These are phyloP conservation scores for Globisporangium mamillatum DNA, from an alignment of 352 stramenopile species.

Conservation along the genomic window DNA sequence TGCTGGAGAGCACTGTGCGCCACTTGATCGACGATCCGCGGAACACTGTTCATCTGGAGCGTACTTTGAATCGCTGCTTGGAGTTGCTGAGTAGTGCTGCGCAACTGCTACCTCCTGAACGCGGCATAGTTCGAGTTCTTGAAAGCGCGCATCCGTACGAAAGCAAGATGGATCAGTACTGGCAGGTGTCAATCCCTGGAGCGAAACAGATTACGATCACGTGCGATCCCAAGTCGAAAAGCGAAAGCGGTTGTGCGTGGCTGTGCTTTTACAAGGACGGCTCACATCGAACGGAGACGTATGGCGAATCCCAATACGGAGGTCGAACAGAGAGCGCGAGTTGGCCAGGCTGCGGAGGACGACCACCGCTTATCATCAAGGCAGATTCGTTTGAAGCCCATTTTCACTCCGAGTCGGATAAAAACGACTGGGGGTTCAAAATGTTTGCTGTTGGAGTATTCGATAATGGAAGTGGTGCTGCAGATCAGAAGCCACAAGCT, in stretches of 20 bases:
- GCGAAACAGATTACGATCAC: conserved; percentile 60
- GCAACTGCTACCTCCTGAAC: conserved; percentile 32
- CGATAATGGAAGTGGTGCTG: conserved; percentile 23
- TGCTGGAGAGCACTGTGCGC: conserved; percentile 25
- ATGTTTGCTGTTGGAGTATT: conserved; percentile 75
- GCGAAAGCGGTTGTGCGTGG: conserved; percentile 63
- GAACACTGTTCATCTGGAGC: conserved; percentile 21
- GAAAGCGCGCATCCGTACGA: conserved; percentile 76
- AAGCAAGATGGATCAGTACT: conserved; percentile 68
- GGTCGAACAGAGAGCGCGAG: conserved; percentile 69
- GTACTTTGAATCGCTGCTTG: conserved; percentile 23
- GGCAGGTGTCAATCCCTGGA: conserved; percentile 63
- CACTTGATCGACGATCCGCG: conserved; percentile 19
- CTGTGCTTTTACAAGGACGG: conserved; percentile 67
- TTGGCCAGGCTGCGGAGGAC: conserved; percentile 69
- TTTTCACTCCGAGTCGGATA: conserved; percentile 78
- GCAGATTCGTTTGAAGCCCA: conserved; percentile 70
- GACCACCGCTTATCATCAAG: conserved; percentile 69
- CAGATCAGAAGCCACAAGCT: background rate
- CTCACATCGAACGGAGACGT: conserved; percentile 38
- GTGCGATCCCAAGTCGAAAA: conserved; percentile 73
- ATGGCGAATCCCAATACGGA: conserved; percentile 58
- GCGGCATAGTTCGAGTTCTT: conserved; percentile 45
- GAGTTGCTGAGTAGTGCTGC: conserved; percentile 26
- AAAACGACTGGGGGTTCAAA: conserved; percentile 91